Evolutionary conservation across 2,329 filamentous ascomycete species (phyloP).

Genomic region (Aspergillus arachidicola): DNA sequence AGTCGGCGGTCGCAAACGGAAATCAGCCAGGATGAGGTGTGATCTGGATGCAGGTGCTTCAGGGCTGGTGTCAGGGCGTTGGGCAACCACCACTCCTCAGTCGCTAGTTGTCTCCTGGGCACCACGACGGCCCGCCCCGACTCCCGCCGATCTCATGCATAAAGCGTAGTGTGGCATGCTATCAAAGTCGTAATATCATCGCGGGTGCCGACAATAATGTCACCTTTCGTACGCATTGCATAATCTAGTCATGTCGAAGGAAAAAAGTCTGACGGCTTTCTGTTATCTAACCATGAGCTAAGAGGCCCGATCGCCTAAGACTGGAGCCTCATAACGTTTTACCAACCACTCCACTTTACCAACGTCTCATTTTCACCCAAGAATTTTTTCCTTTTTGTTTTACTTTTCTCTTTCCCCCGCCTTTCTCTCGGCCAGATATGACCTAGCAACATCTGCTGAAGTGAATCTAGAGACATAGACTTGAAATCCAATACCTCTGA

Average conservation of each 20-base stretch:
- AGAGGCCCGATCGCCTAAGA: not conserved
- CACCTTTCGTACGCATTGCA: constrained; percentile 1
- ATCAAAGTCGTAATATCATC: constrained; percentile 5
- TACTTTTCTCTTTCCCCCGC: not conserved
- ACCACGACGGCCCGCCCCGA: constrained; percentile 34
- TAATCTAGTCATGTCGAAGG: not conserved
- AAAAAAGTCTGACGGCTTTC: not conserved
- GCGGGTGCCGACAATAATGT: not conserved
- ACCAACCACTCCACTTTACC: not conserved
- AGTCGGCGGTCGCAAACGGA: constrained; percentile 19
- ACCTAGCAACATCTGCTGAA: not conserved
- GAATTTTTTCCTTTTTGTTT: not conserved
- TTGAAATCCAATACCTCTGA: not conserved
- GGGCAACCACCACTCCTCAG: constrained; percentile 23
- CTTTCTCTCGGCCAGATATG: not conserved
- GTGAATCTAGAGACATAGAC: not conserved
- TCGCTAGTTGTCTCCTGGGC: constrained; percentile 26
- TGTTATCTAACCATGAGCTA: not conserved
- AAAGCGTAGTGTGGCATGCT: constrained; percentile 23
- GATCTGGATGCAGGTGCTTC: constrained; percentile 24
- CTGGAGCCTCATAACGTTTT: not conserved
- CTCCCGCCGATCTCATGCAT: constrained; percentile 35
- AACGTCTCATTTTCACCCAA: not conserved
- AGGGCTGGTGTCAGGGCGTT: constrained; percentile 20
- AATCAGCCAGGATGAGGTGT: constrained; percentile 12